Evolutionary conservation across 768 basidiomycete genomes (phyloP).

Genomic region (Lactarius evosmus): DNA sequence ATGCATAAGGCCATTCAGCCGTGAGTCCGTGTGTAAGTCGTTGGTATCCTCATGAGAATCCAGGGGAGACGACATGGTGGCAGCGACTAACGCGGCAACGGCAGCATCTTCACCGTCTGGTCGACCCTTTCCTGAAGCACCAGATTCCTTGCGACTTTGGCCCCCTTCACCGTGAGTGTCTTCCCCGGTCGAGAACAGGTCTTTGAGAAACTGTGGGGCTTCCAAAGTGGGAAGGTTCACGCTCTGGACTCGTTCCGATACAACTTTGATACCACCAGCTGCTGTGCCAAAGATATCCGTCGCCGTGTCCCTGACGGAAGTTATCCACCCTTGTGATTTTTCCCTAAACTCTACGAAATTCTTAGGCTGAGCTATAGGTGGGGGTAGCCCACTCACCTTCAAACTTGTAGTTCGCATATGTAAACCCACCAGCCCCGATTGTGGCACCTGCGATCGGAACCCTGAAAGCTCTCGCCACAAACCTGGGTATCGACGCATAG

Average conservation of each 20-base stretch:
- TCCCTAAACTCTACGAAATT: slow-evolving; percentile 59
- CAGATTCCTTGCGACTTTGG: slow-evolving; percentile 37
- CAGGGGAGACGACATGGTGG: slow-evolving; percentile 73
- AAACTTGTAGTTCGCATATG: slow-evolving; percentile 95
- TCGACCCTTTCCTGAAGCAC: slow-evolving; percentile 41
- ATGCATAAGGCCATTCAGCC: slow-evolving; percentile 86
- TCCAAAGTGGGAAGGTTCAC: slow-evolving; percentile 57
- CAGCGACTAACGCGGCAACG: slow-evolving; percentile 72
- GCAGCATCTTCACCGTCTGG: slow-evolving; percentile 55
- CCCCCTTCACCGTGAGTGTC: slow-evolving; percentile 31
- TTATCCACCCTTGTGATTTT: slow-evolving; percentile 64
- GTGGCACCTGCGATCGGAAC: slow-evolving; percentile 87
- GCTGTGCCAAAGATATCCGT: slow-evolving; percentile 71
- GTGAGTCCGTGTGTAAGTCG: slow-evolving; percentile 40
- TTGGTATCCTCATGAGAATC: slow-evolving; percentile 45
- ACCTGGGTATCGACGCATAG: slow-evolving; percentile 85
- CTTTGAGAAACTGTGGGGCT: slow-evolving; percentile 65
- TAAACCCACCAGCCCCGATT: slow-evolving; percentile 85
- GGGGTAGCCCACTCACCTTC: slow-evolving; percentile 59
- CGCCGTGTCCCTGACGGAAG: slow-evolving; percentile 62
- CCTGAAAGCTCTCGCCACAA: slow-evolving; percentile 82
- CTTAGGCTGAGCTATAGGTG: neutral
- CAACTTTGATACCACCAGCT: slow-evolving; percentile 60
- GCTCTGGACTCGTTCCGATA: slow-evolving; percentile 55
- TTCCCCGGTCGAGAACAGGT: slow-evolving; percentile 43